phyloP scores from a whole-genome alignment of 1,284 basidiomycete genomes.

The Cutaneotrichosporon cavernicola region DNA sequence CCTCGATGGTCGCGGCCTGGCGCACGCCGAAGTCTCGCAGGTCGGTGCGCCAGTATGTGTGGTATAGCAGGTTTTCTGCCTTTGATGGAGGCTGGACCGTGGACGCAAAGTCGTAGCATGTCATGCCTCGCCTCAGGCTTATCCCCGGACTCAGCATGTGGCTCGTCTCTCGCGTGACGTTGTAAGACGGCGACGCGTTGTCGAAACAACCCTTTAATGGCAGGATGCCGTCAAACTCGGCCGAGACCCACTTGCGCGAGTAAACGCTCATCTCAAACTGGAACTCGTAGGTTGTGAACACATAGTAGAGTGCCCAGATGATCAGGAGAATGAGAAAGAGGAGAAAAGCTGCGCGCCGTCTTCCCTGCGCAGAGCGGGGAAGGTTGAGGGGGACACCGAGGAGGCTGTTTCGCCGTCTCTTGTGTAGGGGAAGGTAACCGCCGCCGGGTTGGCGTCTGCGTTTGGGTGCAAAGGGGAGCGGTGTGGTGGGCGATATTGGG shows the following conservation, averaged over 20 bases:
- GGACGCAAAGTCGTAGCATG: conserved; percentile 83
- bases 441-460: too few relatives aligned
- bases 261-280: conserved; percentile 79
- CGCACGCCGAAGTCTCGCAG: conserved; percentile 71
- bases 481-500: too few relatives aligned
- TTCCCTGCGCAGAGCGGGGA: neutral
- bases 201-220: conserved; percentile 70
- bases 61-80: conserved; percentile 63
- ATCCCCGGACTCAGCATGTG: conserved; percentile 75
- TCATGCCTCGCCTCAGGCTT: conserved; percentile 69
- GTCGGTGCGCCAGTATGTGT: conserved; percentile 88
- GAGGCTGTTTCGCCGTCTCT: too few relatives aligned
- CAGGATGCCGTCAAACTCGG: conserved; percentile 59
- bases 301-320: conserved; percentile 51
- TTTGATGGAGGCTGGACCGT: conserved; percentile 59
- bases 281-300: conserved; percentile 66
- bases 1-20: conserved; percentile 82
- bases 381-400: too few relatives aligned
- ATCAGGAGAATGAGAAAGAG: neutral
- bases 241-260: conserved; percentile 67
- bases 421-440: too few relatives aligned
- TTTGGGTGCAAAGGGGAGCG: too few relatives aligned
- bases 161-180: conserved; percentile 58
- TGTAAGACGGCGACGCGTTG: conserved; percentile 63
- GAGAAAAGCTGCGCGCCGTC: neutral